These are phyloP conservation scores for Elymus sibiricus DNA, from an alignment of 176 grass and related monocot genomes.

Conservation along the genomic window DNA sequence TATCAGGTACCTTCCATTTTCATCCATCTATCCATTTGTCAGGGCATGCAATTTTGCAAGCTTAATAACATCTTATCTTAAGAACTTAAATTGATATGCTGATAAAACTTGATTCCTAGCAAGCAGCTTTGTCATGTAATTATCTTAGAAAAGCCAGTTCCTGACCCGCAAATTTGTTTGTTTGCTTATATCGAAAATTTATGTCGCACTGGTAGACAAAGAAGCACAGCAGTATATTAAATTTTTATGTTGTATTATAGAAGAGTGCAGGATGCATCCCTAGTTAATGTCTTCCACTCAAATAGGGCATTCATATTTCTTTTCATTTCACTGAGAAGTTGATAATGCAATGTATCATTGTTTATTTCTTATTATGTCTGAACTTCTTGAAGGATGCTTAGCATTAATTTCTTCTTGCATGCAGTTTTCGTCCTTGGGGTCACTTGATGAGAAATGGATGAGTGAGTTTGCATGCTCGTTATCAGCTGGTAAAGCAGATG, in stretches of 20 bases:
- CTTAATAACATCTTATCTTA: not conserved
- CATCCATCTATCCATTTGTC: constrained; percentile 18
- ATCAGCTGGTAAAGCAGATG: constrained; percentile 72
- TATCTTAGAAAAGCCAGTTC: not conserved
- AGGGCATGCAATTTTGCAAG: constrained; percentile 15
- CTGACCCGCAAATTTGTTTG: not conserved
- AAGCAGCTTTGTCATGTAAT: not conserved
- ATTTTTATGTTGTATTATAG: not conserved
- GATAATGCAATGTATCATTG: not conserved
- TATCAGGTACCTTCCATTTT: constrained; percentile 64
- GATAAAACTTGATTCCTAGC: not conserved
- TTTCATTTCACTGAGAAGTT: not conserved
- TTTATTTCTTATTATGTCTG: not conserved
- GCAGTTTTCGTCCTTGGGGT: constrained; percentile 94
- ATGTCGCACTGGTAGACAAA: constrained; percentile 1
- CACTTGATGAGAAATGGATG: constrained; percentile 97
- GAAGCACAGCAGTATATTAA: not conserved
- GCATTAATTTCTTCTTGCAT: constrained; percentile 26
- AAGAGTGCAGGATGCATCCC: not conserved
- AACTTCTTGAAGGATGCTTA: not conserved
- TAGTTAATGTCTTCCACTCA: not conserved
- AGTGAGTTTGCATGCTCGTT: constrained; percentile 69
- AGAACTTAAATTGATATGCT: not conserved
- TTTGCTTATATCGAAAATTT: not conserved
- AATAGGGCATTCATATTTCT: not conserved